Percentiles rank a stretch among this genome's conserved stretches.
Evolutionary conservation across 2,329 filamentous ascomycete genomes (phyloP).

Genomic region (Fusarium lateritium): DNA sequence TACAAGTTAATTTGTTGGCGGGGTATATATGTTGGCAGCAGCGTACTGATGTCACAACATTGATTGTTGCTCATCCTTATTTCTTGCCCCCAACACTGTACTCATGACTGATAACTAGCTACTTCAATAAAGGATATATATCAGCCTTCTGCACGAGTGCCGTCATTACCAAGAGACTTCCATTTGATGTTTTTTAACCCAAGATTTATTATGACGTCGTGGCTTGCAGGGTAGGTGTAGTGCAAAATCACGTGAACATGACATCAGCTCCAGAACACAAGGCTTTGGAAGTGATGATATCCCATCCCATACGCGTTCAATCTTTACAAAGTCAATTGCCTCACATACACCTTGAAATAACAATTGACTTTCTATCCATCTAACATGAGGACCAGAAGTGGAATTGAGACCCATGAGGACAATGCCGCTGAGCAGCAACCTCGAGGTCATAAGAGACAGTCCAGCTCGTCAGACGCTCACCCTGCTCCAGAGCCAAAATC

Average conservation of each 20-base stretch:
- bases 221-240: not conserved
- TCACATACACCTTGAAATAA: not conserved
- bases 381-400: conserved; percentile 23
- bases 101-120: too few species aligned
- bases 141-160: too few species aligned
- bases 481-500: conserved; percentile 2
- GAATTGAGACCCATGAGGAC: conserved; percentile 7
- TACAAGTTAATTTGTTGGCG: too few species aligned
- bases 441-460: conserved; percentile 20
- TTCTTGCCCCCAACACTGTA: too few species aligned
- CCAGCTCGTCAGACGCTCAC: not conserved
- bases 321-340: not conserved
- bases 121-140: too few species aligned
- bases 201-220: not conserved
- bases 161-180: too few species aligned
- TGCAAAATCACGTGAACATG: not conserved
- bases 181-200: too few species aligned
- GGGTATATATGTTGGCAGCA: too few species aligned
- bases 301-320: not conserved
- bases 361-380: not conserved
- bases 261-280: not conserved
- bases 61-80: too few species aligned
- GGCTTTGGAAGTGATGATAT: too few species aligned
- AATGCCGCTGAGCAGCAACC: not conserved
- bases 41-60: too few species aligned